phyloP scores from a whole-genome alignment of 768 basidiomycete genomes.

The Lactarius indigo region DNA sequence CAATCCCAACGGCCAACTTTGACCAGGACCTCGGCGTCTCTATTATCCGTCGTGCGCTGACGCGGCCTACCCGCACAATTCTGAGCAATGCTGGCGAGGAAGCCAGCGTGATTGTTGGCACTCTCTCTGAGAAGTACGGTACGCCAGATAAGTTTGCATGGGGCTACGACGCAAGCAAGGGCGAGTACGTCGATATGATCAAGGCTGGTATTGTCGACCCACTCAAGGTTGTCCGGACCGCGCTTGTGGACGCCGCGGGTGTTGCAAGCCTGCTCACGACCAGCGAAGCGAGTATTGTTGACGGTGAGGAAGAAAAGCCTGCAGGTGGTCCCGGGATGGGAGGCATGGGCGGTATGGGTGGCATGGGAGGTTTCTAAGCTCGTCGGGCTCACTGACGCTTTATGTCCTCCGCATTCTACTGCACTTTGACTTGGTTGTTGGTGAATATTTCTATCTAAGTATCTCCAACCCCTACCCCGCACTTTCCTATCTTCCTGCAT shows the following conservation, averaged over 20 bases:
- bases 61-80: slow-evolving; percentile 82
- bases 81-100: slow-evolving; percentile 94
- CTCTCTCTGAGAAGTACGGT: slow-evolving; percentile 67
- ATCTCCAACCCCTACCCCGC: neutral
- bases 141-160: slow-evolving; percentile 71
- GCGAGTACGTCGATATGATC: slow-evolving; percentile 95
- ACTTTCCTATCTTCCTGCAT: neutral
- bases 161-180: slow-evolving; percentile 91
- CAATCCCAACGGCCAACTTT: slow-evolving; percentile 84
- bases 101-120: slow-evolving; percentile 87
- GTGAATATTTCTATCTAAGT: neutral
- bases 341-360: slow-evolving; percentile 62
- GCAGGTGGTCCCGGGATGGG: slow-evolving; percentile 44
- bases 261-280: slow-evolving; percentile 94
- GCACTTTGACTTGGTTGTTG: neutral
- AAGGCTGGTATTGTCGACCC: slow-evolving; percentile 93
- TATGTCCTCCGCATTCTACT: neutral
- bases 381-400: neutral
- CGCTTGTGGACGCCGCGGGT: slow-evolving; percentile 86
- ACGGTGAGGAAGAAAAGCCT: slow-evolving; percentile 78
- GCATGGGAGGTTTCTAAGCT: slow-evolving; percentile 50
- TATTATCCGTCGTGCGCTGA: slow-evolving; percentile 85
- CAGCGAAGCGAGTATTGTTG: slow-evolving; percentile 88
- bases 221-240: slow-evolving; percentile 91
- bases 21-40: slow-evolving; percentile 95